A percentile compares a stretch with the other conserved stretches of the same genome.
These are phyloP conservation scores for Marasmius oreades DNA, from an alignment of 1,284 basidiomycete species.

Conservation along the genomic window DNA sequence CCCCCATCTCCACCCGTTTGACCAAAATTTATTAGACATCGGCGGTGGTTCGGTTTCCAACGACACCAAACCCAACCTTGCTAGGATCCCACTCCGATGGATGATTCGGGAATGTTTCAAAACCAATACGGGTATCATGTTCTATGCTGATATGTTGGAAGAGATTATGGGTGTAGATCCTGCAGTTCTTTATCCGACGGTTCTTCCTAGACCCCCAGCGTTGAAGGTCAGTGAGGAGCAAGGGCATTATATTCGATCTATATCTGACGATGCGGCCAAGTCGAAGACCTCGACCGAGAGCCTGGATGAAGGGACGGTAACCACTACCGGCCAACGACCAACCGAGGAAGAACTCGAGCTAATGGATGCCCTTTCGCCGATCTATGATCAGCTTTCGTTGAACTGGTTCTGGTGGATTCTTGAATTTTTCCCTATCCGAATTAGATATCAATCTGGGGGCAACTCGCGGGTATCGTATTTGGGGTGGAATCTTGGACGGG, in stretches of 20 bases:
- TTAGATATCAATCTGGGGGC: conserved; percentile 32
- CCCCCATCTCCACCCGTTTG: no score
- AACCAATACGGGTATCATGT: conserved; percentile 34
- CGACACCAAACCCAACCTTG: conserved; percentile 28
- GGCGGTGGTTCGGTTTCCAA: conserved; percentile 26
- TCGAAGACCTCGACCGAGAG: conserved; percentile 35
- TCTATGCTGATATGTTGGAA: conserved; percentile 29
- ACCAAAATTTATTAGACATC: no score
- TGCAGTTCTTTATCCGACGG: conserved; percentile 29
- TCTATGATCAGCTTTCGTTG: conserved; percentile 51
- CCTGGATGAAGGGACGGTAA: conserved; percentile 29
- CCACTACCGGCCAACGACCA: conserved; percentile 17
- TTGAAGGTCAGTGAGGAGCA: no score
- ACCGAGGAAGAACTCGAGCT: conserved; percentile 48
- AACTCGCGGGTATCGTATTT: no score
- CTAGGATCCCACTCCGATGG: conserved; percentile 45
- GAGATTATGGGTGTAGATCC: conserved; percentile 35
- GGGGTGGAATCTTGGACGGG: conserved; percentile 40
- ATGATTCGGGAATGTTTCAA: conserved; percentile 42
- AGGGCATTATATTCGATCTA: conserved; percentile 25
- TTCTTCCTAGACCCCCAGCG: conserved; percentile 29
- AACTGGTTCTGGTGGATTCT: conserved; percentile 51
- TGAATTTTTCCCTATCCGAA: conserved; percentile 41
- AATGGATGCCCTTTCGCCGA: conserved; percentile 44
- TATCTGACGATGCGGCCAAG: conserved; percentile 11